Evolutionary conservation across 2,329 filamentous ascomycete species (phyloP).

Genomic region (Phoma sp.): DNA sequence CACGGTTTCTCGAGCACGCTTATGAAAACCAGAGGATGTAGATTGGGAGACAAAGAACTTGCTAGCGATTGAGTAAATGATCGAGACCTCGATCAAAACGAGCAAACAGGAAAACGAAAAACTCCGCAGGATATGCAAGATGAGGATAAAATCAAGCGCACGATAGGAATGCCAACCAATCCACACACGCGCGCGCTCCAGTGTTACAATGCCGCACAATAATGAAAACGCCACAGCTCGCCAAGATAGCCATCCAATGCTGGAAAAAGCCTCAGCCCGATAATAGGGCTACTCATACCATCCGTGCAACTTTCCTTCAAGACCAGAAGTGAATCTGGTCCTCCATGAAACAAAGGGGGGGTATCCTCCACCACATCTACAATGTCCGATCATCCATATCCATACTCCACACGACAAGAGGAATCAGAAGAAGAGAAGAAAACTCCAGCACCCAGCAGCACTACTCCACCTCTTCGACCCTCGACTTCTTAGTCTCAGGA

Average conservation of each 20-base stretch:
- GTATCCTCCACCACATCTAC: constrained; percentile 1
- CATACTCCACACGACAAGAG: constrained; percentile 8
- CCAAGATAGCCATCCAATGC: neutral
- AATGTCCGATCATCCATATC: neutral
- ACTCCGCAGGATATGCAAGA: constrained; percentile 9
- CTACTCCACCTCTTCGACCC: constrained; percentile 8
- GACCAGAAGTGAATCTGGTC: no score
- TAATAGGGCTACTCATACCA: neutral
- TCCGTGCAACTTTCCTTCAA: no score
- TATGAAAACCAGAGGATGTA: no score
- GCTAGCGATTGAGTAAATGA: neutral
- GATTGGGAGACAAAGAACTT: neutral
- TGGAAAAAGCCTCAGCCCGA: neutral
- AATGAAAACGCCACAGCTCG: neutral
- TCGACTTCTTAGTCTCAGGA: constrained; percentile 10
- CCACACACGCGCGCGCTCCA: neutral
- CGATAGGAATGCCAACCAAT: neutral
- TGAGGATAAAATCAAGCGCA: neutral
- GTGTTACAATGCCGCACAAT: neutral
- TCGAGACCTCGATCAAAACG: neutral
- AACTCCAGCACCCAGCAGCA: neutral
- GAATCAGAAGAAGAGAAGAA: neutral
- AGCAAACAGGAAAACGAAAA: neutral
- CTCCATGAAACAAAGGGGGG: neutral
- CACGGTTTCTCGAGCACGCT: no score